phyloP scores from a whole-genome alignment of 164 flowering plant genomes.

The Vitis amurensis region DNA sequence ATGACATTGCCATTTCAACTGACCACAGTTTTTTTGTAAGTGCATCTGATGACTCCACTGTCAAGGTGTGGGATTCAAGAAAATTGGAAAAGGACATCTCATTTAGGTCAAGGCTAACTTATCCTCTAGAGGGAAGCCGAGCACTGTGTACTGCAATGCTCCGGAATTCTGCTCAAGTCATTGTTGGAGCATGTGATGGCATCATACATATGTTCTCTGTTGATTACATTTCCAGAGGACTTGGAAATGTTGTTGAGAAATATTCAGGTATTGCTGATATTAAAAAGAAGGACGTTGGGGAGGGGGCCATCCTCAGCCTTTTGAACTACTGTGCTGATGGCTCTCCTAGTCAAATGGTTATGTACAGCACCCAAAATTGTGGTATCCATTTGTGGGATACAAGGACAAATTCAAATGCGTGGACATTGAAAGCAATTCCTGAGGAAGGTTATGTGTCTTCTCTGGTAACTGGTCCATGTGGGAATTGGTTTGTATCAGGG shows the following conservation, averaged over 20 bases:
- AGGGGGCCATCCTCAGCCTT: slow-evolving; percentile 82
- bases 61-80: slow-evolving; percentile 95
- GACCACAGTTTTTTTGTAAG: slow-evolving; percentile 93
- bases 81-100: slow-evolving; percentile 96
- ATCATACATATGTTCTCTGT: slow-evolving; percentile 83
- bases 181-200: slow-evolving; percentile 91
- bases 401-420: slow-evolving; percentile 54
- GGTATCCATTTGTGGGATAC: slow-evolving; percentile 95
- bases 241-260: slow-evolving; percentile 88
- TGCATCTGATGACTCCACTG: slow-evolving; percentile 97
- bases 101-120: slow-evolving; percentile 90
- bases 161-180: slow-evolving; percentile 76
- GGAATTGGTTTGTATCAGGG: slow-evolving; percentile 97
- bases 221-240: slow-evolving; percentile 81
- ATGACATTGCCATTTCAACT: slow-evolving; percentile 80
- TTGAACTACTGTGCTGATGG: slow-evolving; percentile 65
- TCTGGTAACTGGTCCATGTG: slow-evolving; percentile 76
- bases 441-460: slow-evolving; percentile 90
- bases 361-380: slow-evolving; percentile 85
- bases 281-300: slow-evolving; percentile 66
- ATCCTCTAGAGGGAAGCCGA: slow-evolving; percentile 80
- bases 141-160: slow-evolving; percentile 87
- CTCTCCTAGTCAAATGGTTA: slow-evolving; percentile 54
- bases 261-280: slow-evolving; percentile 90
- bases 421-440: slow-evolving; percentile 71